Evolutionary conservation across 2,329 filamentous ascomycete genomes (phyloP), one percentile per base, ranked within the genome.

Genomic region (Fusarium dimerum): DNA sequence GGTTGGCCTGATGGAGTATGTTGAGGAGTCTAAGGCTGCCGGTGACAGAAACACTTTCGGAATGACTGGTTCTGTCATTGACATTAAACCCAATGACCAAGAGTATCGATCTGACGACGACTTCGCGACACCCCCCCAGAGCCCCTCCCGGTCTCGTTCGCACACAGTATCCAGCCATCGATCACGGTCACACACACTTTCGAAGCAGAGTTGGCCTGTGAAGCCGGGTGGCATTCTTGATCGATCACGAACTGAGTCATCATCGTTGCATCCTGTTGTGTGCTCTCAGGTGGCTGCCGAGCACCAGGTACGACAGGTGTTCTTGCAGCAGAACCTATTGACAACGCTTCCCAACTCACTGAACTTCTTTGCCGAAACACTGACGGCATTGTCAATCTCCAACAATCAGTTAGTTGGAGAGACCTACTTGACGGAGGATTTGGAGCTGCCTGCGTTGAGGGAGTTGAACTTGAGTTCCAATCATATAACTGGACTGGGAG

Each of bases 241-340:
- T 65, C 79, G 87, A 47, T 89, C 88, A 2, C 82, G 83, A 41
- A 87, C 87, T 0, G 78, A 86, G 52, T 84, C 81, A 3, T 79
- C 83, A 7, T 81, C 81, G 6, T 73, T 87, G 20, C 79, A 85
- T 49, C 79, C 83, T 0, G 78, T 83, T 2, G 73, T 80, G 16
- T 83, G 74, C 66, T 85, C 79, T 50, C 80, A 74, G 66, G 72
- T 83, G 26, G 81, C 83, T 1, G 74, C 75, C 5, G 77, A 65
- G 54, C 82, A 79, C 66, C 78, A 68, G 40, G 76, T 80, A 51
- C 78, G 68, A 39, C 78, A 83, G 42, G 70, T 94, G 2, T 84
- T 87, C 55, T 77, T 97, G 39, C 86, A 92, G 49, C 86, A 90
- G 66, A 97, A 97, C 68, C 77, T 84, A 2, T 83, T 97, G 50